phyloP scores from a whole-genome alignment of 2,329 filamentous ascomycete genomes.

The Didymosphaeria variabile region DNA sequence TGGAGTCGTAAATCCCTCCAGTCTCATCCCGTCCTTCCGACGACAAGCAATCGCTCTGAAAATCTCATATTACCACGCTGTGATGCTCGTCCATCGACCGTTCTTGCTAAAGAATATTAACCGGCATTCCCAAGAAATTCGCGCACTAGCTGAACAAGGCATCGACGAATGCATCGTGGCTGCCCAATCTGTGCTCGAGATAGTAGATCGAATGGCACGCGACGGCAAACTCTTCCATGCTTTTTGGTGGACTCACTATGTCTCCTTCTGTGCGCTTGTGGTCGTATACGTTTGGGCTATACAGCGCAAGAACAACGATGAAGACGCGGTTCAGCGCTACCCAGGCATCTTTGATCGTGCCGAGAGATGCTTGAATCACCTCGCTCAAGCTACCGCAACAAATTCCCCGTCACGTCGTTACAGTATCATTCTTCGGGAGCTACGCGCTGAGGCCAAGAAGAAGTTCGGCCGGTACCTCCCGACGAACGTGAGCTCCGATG shows the following conservation, averaged over 20 bases:
- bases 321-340: conserved; percentile 19
- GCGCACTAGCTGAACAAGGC: conserved; percentile 46
- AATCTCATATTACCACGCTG: conserved; percentile 45
- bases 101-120: conserved; percentile 35
- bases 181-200: conserved; percentile 49
- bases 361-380: conserved; percentile 56
- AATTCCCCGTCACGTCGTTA: conserved; percentile 60
- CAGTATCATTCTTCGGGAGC: conserved; percentile 58
- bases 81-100: conserved; percentile 47
- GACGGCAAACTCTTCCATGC: conserved; percentile 53
- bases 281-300: conserved; percentile 61
- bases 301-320: conserved; percentile 39
- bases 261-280: conserved; percentile 59
- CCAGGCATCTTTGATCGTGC: conserved; percentile 52
- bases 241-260: conserved; percentile 61
- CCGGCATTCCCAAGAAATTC: conserved; percentile 29
- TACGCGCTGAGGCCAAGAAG: conserved; percentile 52
- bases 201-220: conserved; percentile 50
- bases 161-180: conserved; percentile 56
- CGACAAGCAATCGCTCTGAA: conserved; percentile 43
- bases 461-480: conserved; percentile 24
- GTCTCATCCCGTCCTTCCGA: conserved; percentile 57
- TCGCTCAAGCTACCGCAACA: conserved; percentile 56
- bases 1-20: conserved; percentile 55
- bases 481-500: neutral